Evolutionary conservation across 2,329 filamentous ascomycete genomes (phyloP).

Genomic region (Trichoderma citrinoviride): DNA sequence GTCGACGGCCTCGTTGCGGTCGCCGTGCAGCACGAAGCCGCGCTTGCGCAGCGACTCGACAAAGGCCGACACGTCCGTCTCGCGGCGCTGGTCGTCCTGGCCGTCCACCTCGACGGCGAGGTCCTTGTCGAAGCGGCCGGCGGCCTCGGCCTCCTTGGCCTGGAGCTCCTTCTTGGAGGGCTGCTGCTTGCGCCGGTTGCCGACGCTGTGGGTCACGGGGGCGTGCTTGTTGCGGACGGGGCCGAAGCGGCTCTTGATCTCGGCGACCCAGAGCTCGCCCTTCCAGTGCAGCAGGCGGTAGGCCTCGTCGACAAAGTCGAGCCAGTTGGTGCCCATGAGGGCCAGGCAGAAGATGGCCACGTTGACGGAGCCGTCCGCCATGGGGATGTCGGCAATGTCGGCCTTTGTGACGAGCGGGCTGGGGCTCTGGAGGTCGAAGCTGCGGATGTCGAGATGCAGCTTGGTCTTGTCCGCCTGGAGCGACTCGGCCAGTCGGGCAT

Average conservation of each 20-base stretch:
- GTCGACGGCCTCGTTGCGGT: constrained; percentile 63
- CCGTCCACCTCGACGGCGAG: constrained; percentile 71
- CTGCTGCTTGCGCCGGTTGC: constrained; percentile 52
- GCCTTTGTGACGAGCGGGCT: constrained; percentile 77
- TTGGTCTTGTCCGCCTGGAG: constrained; percentile 63
- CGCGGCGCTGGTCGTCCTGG: constrained; percentile 58
- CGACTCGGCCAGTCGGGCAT: constrained; percentile 73
- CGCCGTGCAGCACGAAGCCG: constrained; percentile 79
- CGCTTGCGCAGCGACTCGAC: constrained; percentile 76
- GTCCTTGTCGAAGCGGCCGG: constrained; percentile 52
- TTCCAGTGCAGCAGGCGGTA: constrained; percentile 89
- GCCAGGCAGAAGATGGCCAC: constrained; percentile 93
- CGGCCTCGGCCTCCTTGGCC: constrained; percentile 48
- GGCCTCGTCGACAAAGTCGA: constrained; percentile 93
- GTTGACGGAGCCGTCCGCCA: constrained; percentile 73
- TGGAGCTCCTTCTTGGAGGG: constrained; percentile 46
- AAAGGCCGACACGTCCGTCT: constrained; percentile 86
- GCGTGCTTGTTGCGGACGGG: constrained; percentile 40
- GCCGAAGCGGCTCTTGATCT: constrained; percentile 89
- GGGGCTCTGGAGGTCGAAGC: constrained; percentile 82
- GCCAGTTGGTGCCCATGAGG: constrained; percentile 98
- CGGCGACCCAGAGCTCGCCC: constrained; percentile 93
- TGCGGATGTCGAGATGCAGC: constrained; percentile 71
- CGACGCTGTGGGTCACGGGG: constrained; percentile 67
- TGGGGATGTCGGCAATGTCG: constrained; percentile 81